Conservation (phyloP, 352 stramenopile genomes). For the Phytophthora pistaciae region DNA sequence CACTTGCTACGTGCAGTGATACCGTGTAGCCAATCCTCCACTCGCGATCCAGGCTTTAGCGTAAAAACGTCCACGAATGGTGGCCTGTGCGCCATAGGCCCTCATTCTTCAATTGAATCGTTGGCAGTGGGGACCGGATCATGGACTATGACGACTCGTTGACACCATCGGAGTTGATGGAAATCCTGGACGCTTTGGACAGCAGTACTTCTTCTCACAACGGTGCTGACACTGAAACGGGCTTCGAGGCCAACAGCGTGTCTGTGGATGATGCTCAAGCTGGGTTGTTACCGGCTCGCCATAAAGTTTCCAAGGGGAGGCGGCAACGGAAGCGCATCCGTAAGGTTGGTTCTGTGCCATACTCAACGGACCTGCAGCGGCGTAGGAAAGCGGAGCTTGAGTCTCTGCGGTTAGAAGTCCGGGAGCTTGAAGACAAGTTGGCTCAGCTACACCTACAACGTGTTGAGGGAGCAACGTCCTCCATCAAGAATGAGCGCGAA, state of each 20-base stretch:
- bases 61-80: neutral
- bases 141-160: slow-evolving; percentile 1
- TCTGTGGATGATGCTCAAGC: neutral
- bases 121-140: neutral
- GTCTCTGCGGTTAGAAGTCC: slow-evolving; percentile 8
- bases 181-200: slow-evolving; percentile 4
- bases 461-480: neutral
- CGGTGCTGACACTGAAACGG: neutral
- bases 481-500: neutral
- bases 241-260: neutral
- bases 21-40: neutral
- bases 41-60: neutral
- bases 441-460: neutral
- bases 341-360: slow-evolving; percentile 22
- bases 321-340: slow-evolving; percentile 19
- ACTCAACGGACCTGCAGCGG: slow-evolving; percentile 22
- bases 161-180: slow-evolving; percentile 5
- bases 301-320: neutral
- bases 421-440: slow-evolving; percentile 2
- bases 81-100: neutral
- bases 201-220: neutral
- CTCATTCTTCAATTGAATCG: slow-evolving; percentile 5
- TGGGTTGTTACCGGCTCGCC: neutral
- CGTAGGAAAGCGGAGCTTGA: slow-evolving; percentile 10
- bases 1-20: neutral